Conservation (phyloP, 192 early-diverging fungal genomes). For the Gigaspora rosea region DNA sequence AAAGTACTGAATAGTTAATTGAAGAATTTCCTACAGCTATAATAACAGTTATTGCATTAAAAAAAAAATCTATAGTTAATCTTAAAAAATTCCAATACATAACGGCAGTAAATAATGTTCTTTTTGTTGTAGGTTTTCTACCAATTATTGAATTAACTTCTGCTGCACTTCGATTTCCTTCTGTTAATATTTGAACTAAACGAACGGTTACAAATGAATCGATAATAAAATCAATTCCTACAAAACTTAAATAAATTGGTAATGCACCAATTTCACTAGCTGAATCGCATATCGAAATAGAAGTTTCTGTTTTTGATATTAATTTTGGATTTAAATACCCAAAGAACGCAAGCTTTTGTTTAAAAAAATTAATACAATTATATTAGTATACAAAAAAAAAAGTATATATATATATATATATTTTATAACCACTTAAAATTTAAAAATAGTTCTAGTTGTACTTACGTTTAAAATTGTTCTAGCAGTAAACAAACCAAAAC, state of each 20-base stretch:
- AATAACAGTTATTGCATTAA: not conserved
- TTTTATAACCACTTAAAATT: too few relatives aligned
- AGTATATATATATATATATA: too few relatives aligned
- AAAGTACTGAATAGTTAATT: not conserved
- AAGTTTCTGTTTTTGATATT: not conserved
- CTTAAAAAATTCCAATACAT: slow-evolving; percentile 29
- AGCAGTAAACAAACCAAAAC: not conserved
- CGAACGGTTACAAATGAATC: slow-evolving; percentile 8
- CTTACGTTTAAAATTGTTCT: slow-evolving; percentile 23
- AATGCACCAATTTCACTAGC: not conserved
- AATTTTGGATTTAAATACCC: too few relatives aligned
- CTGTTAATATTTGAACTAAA: slow-evolving; percentile 19
- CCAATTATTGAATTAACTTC: not conserved
- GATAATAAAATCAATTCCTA: slow-evolving; percentile 15
- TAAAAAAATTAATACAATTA: too few relatives aligned
- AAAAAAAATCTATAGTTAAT: slow-evolving; percentile 6
- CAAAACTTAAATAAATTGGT: not conserved
- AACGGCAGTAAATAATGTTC: slow-evolving; percentile 20
- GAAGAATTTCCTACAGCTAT: not conserved
- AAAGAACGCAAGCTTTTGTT: too few relatives aligned
- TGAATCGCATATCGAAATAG: not conserved
- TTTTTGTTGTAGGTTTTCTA: not conserved
- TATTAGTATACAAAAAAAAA: too few relatives aligned
- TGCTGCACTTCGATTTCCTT: slow-evolving; percentile 14
- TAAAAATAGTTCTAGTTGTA: too few relatives aligned